These are phyloP conservation scores for Eremothecium gossypii DNA, from an alignment of 1,139 yeast species.

Conservation along the genomic window DNA sequence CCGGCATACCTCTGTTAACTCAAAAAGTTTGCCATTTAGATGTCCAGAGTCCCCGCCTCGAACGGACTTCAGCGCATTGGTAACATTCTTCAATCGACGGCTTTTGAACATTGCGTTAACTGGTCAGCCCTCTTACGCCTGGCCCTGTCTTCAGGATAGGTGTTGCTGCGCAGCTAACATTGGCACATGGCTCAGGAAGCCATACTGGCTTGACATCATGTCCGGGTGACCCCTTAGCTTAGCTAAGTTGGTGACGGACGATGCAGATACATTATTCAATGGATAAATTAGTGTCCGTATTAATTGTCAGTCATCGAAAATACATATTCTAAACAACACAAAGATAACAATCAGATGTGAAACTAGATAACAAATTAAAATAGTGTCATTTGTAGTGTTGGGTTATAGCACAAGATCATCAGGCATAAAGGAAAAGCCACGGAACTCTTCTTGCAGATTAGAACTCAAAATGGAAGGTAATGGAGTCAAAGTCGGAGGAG, in stretches of 20 bases:
- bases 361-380: constrained; percentile 2
- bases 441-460: constrained; percentile 89
- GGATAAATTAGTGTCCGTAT: not conserved
- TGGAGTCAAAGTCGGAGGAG: constrained; percentile 92
- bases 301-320: not conserved
- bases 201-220: no score
- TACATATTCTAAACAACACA: constrained; percentile 11
- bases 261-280: no score
- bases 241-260: no score
- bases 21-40: constrained; percentile 35
- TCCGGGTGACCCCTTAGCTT: no score
- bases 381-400: not conserved
- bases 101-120: constrained; percentile 36
- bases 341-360: constrained; percentile 13
- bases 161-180: no score
- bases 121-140: not conserved
- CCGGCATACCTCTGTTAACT: constrained; percentile 32
- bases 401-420: constrained; percentile 37
- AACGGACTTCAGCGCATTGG: constrained; percentile 42
- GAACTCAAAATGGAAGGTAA: constrained; percentile 81
- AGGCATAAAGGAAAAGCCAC: constrained; percentile 88
- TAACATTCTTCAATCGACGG: constrained; percentile 42
- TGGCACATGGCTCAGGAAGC: no score
- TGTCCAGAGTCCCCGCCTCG: constrained; percentile 30
- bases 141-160: no score